phyloP scores from a whole-genome alignment of 805 yeast genomes.

The Grigorovia jiainica region DNA sequence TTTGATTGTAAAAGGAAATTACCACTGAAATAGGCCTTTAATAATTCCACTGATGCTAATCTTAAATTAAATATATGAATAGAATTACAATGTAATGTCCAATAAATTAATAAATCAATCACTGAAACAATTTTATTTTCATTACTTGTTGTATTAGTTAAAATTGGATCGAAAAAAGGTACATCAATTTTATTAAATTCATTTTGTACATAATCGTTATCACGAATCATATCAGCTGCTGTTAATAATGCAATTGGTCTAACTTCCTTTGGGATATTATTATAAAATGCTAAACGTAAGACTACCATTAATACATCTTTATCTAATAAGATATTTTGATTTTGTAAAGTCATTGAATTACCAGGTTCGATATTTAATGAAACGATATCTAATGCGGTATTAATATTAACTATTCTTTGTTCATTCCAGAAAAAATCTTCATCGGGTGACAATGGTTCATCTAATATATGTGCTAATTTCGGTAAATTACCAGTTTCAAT shows the following conservation, averaged over 20 bases:
- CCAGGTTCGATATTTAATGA: conserved; percentile 65
- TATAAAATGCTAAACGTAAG: conserved; percentile 60
- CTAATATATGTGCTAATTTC: conserved; percentile 50
- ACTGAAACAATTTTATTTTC: conserved; percentile 47
- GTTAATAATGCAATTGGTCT: conserved; percentile 63
- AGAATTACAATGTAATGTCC: conserved; percentile 74
- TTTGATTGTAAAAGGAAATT: conserved; percentile 52
- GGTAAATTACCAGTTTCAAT: conserved; percentile 76
- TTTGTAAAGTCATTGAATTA: conserved; percentile 47
- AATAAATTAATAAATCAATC: conserved; percentile 61
- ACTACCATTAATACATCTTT: conserved; percentile 58
- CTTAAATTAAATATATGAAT: conserved; percentile 79
- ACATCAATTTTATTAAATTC: conserved; percentile 78
- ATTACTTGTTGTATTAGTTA: conserved; percentile 15
- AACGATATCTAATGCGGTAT: conserved; percentile 61
- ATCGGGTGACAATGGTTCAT: conserved; percentile 45
- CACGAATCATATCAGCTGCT: conserved; percentile 65
- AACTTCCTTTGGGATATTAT: conserved; percentile 52
- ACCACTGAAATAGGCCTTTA: conserved; percentile 58
- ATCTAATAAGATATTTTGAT: conserved; percentile 52
- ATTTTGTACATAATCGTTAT: conserved; percentile 57
- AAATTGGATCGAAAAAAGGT: conserved; percentile 76
- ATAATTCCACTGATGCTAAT: conserved; percentile 55
- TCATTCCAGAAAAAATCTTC: conserved; percentile 60
- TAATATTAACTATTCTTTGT: conserved; percentile 60